A percentile compares a stretch with the other conserved stretches of the same genome.
Conservation (phyloP, 352 stramenopile genomes). For the Phytopythium sindhum region DNA sequence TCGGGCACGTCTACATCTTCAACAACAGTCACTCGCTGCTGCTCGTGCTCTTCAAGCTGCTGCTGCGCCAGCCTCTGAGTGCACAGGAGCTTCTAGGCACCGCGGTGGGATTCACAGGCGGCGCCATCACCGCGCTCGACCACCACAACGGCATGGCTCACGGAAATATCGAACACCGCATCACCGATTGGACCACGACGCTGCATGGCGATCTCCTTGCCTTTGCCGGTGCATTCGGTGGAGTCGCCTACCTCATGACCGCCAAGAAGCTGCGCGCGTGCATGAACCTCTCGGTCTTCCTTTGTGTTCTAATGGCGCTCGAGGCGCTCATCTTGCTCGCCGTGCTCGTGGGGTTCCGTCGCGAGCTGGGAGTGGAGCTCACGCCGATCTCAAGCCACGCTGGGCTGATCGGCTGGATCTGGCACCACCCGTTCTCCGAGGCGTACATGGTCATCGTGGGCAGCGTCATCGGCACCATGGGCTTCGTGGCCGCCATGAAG, state of each 20-base stretch:
- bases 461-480: constrained; percentile 46
- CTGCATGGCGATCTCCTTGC: constrained; percentile 45
- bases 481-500: constrained; percentile 46
- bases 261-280: constrained; percentile 38
- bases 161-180: constrained; percentile 3
- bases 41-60: constrained; percentile 43
- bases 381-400: constrained; percentile 6
- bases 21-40: constrained; percentile 54
- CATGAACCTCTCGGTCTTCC: constrained; percentile 37
- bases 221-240: constrained; percentile 44
- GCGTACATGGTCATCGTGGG: constrained; percentile 46
- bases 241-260: constrained; percentile 40
- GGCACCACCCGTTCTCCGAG: constrained; percentile 42
- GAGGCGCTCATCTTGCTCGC: constrained; percentile 1
- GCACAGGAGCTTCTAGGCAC: constrained; percentile 38
- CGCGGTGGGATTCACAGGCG: constrained; percentile 33
- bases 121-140: constrained; percentile 38
- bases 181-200: constrained; percentile 9
- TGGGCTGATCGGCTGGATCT: constrained; percentile 41
- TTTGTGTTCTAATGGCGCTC: constrained; percentile 35
- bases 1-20: constrained; percentile 60
- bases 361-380: neutral
- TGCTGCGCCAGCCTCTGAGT: constrained; percentile 28
- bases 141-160: constrained; percentile 9
- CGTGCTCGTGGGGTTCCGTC: constrained; percentile 5